These are phyloP conservation scores for Catharanthus roseus DNA, from an alignment of 257 asterid genomes.

Conservation along the genomic window DNA sequence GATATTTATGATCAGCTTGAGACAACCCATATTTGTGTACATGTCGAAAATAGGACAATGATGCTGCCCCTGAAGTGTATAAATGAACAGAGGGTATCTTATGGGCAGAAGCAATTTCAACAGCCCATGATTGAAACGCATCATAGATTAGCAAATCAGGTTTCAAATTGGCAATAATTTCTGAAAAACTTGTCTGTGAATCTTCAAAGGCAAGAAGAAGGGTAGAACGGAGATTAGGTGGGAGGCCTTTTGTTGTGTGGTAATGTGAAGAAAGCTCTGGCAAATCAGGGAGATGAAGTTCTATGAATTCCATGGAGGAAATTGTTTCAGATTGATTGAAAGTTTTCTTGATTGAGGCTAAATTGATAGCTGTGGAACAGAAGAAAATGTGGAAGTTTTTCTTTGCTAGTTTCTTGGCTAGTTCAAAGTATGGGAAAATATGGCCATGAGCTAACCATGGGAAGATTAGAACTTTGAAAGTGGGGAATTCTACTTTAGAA, in stretches of 20 bases:
- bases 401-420: background rate
- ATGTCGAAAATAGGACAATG: background rate
- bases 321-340: too few relatives aligned
- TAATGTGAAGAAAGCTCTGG: conserved; percentile 18
- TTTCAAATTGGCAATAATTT: background rate
- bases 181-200: background rate
- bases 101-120: background rate
- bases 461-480: conserved; percentile 11
- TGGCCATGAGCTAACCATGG: conserved; percentile 24
- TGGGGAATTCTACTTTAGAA: background rate
- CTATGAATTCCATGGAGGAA: background rate
- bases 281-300: background rate
- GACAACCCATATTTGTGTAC: background rate
- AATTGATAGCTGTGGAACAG: conserved; percentile 11
- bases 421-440: conserved; percentile 11
- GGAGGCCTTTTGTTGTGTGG: conserved; percentile 21
- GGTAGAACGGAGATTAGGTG: conserved; percentile 7
- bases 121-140: conserved; percentile 15
- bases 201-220: background rate
- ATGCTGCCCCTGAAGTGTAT: background rate
- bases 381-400: conserved; percentile 11
- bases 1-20: background rate
- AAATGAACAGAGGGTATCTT: conserved; percentile 9
- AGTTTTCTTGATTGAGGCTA: too few relatives aligned
- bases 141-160: conserved; percentile 22